Conservation (phyloP, 192 early-diverging fungal genomes). For the Spizellomyces sp. region DNA sequence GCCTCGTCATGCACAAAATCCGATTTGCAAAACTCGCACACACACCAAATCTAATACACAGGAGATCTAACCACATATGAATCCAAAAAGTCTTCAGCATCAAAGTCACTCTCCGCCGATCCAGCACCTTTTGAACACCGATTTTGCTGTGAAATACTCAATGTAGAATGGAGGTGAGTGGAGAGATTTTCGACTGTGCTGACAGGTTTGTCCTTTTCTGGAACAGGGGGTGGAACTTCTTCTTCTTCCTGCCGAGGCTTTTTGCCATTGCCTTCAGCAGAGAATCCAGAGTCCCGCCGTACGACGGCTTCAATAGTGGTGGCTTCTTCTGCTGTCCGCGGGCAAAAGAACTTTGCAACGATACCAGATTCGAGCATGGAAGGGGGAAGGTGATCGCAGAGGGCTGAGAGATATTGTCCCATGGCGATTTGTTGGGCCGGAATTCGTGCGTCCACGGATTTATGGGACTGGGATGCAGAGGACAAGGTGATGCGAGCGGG, state of each 20-base stretch:
- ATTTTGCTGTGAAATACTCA: background rate
- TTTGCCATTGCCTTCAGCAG: background rate
- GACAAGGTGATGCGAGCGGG: background rate
- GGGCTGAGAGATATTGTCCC: background rate
- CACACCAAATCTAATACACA: too few relatives aligned
- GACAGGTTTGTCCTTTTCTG: too few relatives aligned
- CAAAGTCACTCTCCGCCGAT: background rate
- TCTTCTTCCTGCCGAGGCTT: too few relatives aligned
- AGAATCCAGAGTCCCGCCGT: conserved; percentile 5
- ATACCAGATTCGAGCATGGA: conserved; percentile 4
- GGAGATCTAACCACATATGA: background rate
- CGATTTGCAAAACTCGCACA: too few relatives aligned
- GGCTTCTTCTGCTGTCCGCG: conserved; percentile 5
- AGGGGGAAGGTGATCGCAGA: background rate
- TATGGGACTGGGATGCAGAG: background rate
- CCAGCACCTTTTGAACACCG: background rate
- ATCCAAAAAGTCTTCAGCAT: background rate
- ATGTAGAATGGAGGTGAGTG: background rate
- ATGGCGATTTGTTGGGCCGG: background rate
- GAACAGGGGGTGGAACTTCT: too few relatives aligned
- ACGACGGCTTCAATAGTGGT: background rate
- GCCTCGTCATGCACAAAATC: too few relatives aligned
- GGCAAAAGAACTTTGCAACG: conserved; percentile 4
- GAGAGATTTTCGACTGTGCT: background rate
- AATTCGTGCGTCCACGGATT: background rate